Evolutionary conservation across 2,329 filamentous ascomycete genomes (phyloP), one percentile per base, ranked within the genome.

Genomic region (Fusarium sp.): DNA sequence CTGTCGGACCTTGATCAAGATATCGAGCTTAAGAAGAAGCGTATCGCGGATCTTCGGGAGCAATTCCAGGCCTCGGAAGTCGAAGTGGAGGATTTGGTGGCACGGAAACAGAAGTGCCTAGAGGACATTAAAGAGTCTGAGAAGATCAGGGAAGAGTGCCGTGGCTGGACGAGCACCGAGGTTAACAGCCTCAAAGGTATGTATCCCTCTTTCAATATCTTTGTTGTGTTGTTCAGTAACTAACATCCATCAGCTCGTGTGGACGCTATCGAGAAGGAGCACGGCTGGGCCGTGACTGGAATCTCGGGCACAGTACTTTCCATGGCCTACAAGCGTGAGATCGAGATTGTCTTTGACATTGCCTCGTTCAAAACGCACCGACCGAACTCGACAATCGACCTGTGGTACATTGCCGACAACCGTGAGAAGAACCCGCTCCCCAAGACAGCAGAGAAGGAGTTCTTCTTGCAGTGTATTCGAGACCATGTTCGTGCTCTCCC

Each of bases 141-240:
- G 81, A 92, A 91, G 73, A 87, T 97, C 29, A 90, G 94, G 71
- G 95, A 98, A 81, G 94, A 97, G 78, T 97, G 93, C 80, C 91
- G 95, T 63, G 95, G 96, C 42, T 98, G 95, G 92, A 96, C 92
- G 66, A 90, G 92, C 62, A 91, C 89, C 31, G 97, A 98, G 83
- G 94, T 98, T 73, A 89, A 89, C 73, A 85, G 86, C 42, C 86
- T 97, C n/a, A 95, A 95, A 88, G 89, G 93, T 94, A 87, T 33
- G 79, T 54, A 8, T 14, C 6, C 47, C 36, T 20, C 8, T 16
- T 38, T 31, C 0, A 47, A 9, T 11, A 9, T 11, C 14, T 47
- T 18, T 5, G 8, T 47, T 9, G 38, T 25, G 8, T 35, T 16
- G 29, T 52, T n/a, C 10, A 16, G 5, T 25, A 60, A 69, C 84